Base-by-base conservation (phyloP, 306 rosid genomes). In the Trifolium repens region DNA sequence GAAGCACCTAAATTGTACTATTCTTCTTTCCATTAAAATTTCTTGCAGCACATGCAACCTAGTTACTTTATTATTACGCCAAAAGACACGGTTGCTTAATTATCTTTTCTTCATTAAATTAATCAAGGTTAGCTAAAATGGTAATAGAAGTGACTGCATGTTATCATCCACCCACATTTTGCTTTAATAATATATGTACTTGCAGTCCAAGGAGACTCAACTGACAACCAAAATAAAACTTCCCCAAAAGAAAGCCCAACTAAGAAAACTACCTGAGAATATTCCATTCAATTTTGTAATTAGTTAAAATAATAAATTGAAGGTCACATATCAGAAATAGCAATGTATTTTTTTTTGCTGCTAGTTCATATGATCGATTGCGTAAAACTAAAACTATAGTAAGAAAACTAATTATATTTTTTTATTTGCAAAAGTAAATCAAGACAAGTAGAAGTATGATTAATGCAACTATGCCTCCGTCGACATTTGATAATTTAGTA, bases 31-130 rank as follows among this genome's bases (percentile, higher is more conserved):
- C 57, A 37, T 69, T 22, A 37, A 60, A 52, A 58, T 71, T 78
- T 37, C 47, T 65, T 73, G 81, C 73, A 42, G 86, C 93, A 86
- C 89, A 86, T 89, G 91, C 88, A 78, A 44, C 77, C 88, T 73
- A 81, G 12, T 87, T 81, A 59, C 65, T 59, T 59, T 59, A 59
- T 75, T 75, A 75, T 35, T 79, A 54, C 55, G 19, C 76, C 37
- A 32, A 80, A 79, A 49, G 80, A 78, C 74, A 63, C 72, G 52
- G 75, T 77, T 65, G 26, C 87, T 74, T 80, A 71, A 72, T 71
- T 74, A 49, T 74, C 71, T 77, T 80, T 65, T 52, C 37, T 52
- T 80, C 52, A 26, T 72, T 24, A 26, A 19, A 76, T 72, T 64
- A 77, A 73, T 73, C 79, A 68, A 76, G 59, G 24, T 74, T 79